Base-by-base conservation (phyloP, 352 stramenopile genomes). In the Globisporangium camurandrum region DNA sequence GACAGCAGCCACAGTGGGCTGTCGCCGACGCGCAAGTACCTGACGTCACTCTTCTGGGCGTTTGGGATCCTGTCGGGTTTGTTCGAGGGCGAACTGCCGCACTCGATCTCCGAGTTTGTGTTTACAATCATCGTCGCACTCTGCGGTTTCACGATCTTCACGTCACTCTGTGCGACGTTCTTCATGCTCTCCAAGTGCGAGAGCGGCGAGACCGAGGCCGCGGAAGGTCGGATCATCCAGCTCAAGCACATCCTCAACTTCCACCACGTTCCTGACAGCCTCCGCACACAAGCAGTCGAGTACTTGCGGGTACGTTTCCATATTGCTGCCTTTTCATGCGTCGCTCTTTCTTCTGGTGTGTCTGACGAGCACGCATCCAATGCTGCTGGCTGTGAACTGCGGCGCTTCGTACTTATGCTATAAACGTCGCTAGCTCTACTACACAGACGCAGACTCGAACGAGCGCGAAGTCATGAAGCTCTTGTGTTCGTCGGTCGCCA, bases 101-200 rank as follows among this genome's bases (percentile, higher is more conserved):
- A 67, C 1, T 57, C 61, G 4, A 62, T 65, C 20, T 36, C 46
- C 1, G 66, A 88, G 55, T 85, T 86, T 48, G 12, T 84, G 10
- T 91, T 88, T 52, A 87, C 72, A 1, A 69, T 75, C 4, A 51
- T 71, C 23, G 76, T 91, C n/a, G 78, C 74, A 1, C 46, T 78
- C 2, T 74, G 76, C 34, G 79, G 76, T 0, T 88, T 91, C 41
- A 75, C 74, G 5, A 57, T 88, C 46, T 91, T 88, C 51, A 84
- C 72, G 12, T 67, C 62, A 1, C 64, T 88, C 19, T 85, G 78
- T 3, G 75, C 75, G 0, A 91, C 75, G 22, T 77, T 91, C 42
- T 91, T 91, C 51, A 81, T 85, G 37, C 73, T 88, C 26, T 91
- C 80, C 24, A 87, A 86, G 49, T 88, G 79, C 31, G 69, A 88